These are phyloP conservation scores for Bacidia rubella DNA, from an alignment of 495 filamentous ascomycete species.

Conservation along the genomic window DNA sequence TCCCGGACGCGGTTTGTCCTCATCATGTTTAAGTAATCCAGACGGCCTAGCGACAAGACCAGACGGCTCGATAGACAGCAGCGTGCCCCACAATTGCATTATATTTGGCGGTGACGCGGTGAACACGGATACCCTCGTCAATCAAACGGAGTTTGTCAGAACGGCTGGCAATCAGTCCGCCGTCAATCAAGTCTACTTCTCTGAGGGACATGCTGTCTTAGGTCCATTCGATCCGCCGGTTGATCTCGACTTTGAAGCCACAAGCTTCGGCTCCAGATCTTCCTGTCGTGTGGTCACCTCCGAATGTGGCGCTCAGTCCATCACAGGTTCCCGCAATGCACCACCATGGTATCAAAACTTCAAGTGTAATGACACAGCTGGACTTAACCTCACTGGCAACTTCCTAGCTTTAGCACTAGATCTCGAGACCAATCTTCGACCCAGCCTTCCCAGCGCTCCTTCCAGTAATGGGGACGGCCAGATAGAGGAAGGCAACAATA, in stretches of 20 bases:
- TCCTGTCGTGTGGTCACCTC: slow-evolving; percentile 3
- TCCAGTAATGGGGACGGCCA: too few species aligned
- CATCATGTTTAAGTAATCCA: background rate
- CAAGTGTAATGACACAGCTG: slow-evolving; percentile 3
- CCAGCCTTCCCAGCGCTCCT: too few species aligned
- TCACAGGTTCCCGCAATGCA: background rate
- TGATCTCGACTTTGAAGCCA: slow-evolving; percentile 8
- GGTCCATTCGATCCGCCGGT: slow-evolving; percentile 7
- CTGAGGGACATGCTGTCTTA: slow-evolving; percentile 6
- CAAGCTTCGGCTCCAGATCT: slow-evolving; percentile 8
- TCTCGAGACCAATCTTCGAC: too few species aligned
- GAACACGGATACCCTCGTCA: too few species aligned
- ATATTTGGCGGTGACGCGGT: background rate
- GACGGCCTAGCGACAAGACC: too few species aligned
- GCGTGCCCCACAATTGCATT: background rate
- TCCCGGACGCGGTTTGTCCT: background rate
- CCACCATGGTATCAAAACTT: background rate
- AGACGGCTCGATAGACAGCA: too few species aligned
- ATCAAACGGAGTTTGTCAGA: slow-evolving; percentile 1
- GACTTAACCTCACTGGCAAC: slow-evolving; percentile 10
- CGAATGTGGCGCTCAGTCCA: slow-evolving; percentile 1
- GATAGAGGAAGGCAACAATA: too few species aligned
- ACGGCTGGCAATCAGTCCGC: background rate
- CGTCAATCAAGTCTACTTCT: background rate
- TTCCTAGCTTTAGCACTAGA: too few species aligned